These are phyloP conservation scores for Colletotrichum aenigma DNA, from an alignment of 2,329 filamentous ascomycete genomes.

Conservation along the genomic window DNA sequence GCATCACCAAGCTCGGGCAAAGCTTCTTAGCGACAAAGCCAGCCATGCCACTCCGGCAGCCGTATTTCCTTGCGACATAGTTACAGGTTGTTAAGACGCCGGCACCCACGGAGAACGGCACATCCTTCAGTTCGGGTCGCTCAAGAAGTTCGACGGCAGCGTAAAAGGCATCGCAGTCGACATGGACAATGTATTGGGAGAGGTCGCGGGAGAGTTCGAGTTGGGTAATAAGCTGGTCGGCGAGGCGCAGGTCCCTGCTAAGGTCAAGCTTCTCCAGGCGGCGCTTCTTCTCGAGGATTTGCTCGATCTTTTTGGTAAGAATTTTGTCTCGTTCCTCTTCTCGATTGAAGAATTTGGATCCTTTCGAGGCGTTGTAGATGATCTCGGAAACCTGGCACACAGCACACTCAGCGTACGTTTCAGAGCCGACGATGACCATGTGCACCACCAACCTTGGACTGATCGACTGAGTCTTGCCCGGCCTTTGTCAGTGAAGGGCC, in stretches of 20 bases:
- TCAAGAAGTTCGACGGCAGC: constrained; percentile 89
- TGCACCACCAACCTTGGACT: constrained; percentile 67
- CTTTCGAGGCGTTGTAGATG: constrained; percentile 96
- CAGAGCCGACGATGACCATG: not conserved
- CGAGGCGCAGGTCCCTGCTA: constrained; percentile 72
- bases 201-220: constrained; percentile 82
- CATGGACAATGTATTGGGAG: constrained; percentile 83
- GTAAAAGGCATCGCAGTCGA: constrained; percentile 98
- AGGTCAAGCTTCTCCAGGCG: constrained; percentile 79
- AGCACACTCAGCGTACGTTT: not conserved
- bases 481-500: constrained; percentile 93
- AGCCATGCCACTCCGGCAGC: constrained; percentile 94
- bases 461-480: constrained; percentile 92
- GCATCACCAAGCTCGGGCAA: constrained; percentile 81
- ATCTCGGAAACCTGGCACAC: constrained; percentile 80
- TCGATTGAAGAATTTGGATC: constrained; percentile 93
- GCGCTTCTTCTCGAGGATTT: constrained; percentile 76
- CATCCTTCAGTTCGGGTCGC: constrained; percentile 79
- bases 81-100: constrained; percentile 75
- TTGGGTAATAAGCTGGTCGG: constrained; percentile 80
- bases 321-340: constrained; percentile 83
- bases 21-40: constrained; percentile 94
- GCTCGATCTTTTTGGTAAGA: constrained; percentile 84
- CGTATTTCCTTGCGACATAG: constrained; percentile 88
- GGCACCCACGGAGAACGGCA: constrained; percentile 88